Evolutionary conservation across 331 rosid species (phyloP).

Genomic region (Quercus phellos): DNA sequence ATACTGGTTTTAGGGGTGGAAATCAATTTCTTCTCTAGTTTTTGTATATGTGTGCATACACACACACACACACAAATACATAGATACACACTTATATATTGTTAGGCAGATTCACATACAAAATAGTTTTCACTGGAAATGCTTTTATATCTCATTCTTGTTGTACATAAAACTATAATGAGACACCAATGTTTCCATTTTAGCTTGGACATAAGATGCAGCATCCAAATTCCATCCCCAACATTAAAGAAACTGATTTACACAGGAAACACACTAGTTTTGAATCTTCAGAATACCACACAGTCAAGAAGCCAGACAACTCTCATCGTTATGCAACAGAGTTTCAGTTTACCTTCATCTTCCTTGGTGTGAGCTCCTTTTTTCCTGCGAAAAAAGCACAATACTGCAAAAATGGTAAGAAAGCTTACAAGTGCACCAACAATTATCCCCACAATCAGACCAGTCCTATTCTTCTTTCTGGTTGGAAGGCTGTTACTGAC

Average conservation of each 20-base stretch:
- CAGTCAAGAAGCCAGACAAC: background rate
- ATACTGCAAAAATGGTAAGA: constrained; percentile 26
- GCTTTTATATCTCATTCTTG: background rate
- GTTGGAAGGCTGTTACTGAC: constrained; percentile 56
- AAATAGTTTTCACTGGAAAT: background rate
- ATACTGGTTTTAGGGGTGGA: background rate
- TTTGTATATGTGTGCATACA: background rate
- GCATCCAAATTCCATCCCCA: background rate
- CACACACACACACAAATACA: background rate
- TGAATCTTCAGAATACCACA: background rate
- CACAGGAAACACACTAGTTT: background rate
- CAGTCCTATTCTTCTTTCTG: constrained; percentile 33
- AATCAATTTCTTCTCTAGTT: background rate
- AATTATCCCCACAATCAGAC: constrained; percentile 50
- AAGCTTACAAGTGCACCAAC: constrained; percentile 46
- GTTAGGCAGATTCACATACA: background rate
- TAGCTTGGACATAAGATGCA: background rate
- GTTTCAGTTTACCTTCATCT: constrained; percentile 51
- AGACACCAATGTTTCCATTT: background rate
- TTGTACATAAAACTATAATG: background rate
- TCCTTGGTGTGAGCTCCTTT: constrained; percentile 18
- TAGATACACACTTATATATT: background rate
- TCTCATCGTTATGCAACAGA: background rate
- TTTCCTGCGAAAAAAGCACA: constrained; percentile 38
- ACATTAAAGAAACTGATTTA: background rate